Conservation (phyloP, 352 stramenopile species). For the Phytophthora brassicae region DNA sequence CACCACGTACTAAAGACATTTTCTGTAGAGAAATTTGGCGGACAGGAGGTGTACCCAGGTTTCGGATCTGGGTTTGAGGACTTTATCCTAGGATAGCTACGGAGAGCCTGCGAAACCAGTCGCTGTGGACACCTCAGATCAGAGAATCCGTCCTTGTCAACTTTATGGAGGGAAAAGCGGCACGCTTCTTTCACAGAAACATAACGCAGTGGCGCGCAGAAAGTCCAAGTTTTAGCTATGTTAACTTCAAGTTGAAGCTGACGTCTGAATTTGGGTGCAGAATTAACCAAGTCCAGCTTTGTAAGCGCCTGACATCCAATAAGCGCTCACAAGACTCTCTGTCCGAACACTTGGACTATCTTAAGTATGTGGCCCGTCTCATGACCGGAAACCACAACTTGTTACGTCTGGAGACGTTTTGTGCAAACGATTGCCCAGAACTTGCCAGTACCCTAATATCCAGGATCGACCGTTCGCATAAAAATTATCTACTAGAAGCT, state of each 20-base stretch:
- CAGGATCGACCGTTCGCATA: background rate
- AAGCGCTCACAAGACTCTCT: slow-evolving; percentile 13
- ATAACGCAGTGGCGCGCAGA: slow-evolving; percentile 5
- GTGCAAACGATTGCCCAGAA: slow-evolving; percentile 5
- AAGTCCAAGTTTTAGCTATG: slow-evolving; percentile 5
- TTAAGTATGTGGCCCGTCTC: slow-evolving; percentile 18
- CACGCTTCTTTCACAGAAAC: slow-evolving; percentile 10
- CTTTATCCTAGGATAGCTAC: slow-evolving; percentile 13
- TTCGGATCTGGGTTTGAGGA: slow-evolving; percentile 14
- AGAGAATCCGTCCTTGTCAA: slow-evolving; percentile 10
- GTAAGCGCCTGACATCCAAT: slow-evolving; percentile 2
- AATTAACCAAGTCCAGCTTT: slow-evolving; percentile 18
- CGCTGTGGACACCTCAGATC: background rate
- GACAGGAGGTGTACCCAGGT: slow-evolving; percentile 9
- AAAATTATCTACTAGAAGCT: background rate
- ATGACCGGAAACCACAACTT: slow-evolving; percentile 16
- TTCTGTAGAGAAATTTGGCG: slow-evolving; percentile 6
- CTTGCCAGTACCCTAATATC: slow-evolving; percentile 1
- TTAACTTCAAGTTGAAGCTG: background rate
- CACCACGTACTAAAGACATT: slow-evolving; percentile 2
- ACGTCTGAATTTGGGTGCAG: slow-evolving; percentile 4
- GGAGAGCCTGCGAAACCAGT: slow-evolving; percentile 3
- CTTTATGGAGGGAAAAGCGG: slow-evolving; percentile 5
- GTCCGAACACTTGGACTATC: slow-evolving; percentile 15
- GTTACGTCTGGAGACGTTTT: slow-evolving; percentile 9